Percentiles rank a stretch among this genome's conserved stretches.
Evolutionary conservation across 805 yeast genomes (phyloP).

Genomic region (Candida ovalis): DNA sequence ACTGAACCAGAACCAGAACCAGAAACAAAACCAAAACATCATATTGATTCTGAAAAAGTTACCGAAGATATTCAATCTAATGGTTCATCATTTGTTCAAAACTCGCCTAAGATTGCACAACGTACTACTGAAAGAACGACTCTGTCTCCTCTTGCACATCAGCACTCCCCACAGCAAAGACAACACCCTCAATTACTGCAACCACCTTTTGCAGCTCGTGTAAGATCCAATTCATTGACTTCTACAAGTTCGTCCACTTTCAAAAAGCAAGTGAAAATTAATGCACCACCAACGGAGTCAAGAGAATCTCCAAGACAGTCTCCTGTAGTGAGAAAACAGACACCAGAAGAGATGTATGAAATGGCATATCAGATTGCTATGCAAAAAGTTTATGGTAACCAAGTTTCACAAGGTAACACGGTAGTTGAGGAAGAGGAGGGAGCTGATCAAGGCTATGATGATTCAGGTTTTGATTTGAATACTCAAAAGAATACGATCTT

Average conservation of each 20-base stretch:
- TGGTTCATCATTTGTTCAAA: conserved; percentile 9
- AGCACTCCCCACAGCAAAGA: not conserved
- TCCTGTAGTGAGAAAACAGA: conserved; percentile 11
- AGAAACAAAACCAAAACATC: not conserved
- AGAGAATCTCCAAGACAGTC: conserved; percentile 4
- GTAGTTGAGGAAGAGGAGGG: not conserved
- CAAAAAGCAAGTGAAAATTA: conserved; percentile 24
- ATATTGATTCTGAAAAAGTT: conserved; percentile 19
- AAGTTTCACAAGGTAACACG: not conserved
- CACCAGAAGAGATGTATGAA: conserved; percentile 51
- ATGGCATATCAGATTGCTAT: conserved; percentile 54
- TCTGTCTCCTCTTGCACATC: not conserved
- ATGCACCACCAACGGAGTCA: conserved; percentile 5
- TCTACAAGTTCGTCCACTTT: conserved; percentile 16
- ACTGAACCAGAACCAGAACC: not conserved
- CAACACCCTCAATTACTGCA: not conserved
- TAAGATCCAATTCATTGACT: conserved; percentile 17
- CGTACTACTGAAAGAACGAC: conserved; percentile 9
- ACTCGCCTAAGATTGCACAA: conserved; percentile 16
- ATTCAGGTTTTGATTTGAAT: conserved; percentile 15
- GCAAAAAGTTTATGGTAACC: conserved; percentile 50
- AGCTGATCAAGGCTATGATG: not conserved
- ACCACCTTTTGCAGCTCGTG: conserved; percentile 4
- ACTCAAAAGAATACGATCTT: conserved; percentile 25
- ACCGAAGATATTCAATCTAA: conserved; percentile 22